Base-by-base conservation (phyloP, 1,284 basidiomycete species). In the Pisolithus thermaeus region DNA sequence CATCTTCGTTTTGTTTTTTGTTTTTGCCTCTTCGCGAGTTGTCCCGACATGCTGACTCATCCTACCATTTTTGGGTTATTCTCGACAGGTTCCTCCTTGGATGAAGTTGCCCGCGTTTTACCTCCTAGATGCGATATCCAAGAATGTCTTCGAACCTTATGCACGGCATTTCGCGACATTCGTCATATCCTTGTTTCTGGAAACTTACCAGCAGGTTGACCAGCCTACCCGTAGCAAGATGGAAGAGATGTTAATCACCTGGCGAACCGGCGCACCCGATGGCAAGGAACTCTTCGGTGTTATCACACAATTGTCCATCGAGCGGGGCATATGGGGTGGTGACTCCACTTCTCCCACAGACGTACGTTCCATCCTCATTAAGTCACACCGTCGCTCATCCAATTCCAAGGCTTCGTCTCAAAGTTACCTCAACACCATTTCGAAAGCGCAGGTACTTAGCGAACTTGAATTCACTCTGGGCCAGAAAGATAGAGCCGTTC, bases 31-130 rank as follows among this genome's bases (percentile, higher is more conserved):
- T 56, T 63, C 51, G 54, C 59, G 53, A 69, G 65, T 70, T 71
- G 67, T 18, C 47, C 25, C 18, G 41, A 64, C 74, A 73, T 73
- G 83, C 82, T 88, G 81, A 87, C 84, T 81, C 70, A 83, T 79
- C 57, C 64, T 77, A 53, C 64, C 56, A 44, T 64, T 67, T 58
- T 54, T 54, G 68, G 67, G 65, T 60, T 61, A 47, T 38, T 61
- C 61, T 53, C 58, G 51, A 60, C 70, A 95, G 92, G 90, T 92
- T n/a, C 84, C 83, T n/a, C 84, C 89, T 12, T 85, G 84, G 71
- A 87, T 90, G 78, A 96, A 97, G 69, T 77, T 99, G 4, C 96
- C 97, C 0, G 80, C 90, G 0, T 91, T 98, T 61, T 99, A 99
- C 68, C 80, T 98, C 11, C 78, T 99, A 63, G 97, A 99, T 66